phyloP scores from a whole-genome alignment of 768 basidiomycete genomes.

The Astraeus odoratus region DNA sequence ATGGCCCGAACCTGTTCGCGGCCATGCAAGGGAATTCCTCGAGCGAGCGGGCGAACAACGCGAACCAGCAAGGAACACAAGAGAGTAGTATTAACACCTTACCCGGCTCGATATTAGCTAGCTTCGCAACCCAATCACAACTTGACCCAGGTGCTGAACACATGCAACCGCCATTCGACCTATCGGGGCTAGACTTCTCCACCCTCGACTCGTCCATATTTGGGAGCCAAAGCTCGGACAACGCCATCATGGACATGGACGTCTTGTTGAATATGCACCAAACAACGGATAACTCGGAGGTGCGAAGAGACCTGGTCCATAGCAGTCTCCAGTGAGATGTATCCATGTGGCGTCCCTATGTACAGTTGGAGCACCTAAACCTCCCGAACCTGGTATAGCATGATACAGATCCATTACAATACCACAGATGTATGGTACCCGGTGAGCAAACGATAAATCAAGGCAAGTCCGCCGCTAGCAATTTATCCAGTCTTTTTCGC shows the following conservation, averaged over 20 bases:
- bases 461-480: slow-evolving; percentile 21
- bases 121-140: slow-evolving; percentile 32
- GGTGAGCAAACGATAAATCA: no score
- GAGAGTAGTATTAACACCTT: slow-evolving; percentile 29
- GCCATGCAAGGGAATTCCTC: slow-evolving; percentile 13
- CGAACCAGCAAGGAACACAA: slow-evolving; percentile 10
- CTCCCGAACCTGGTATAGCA: not conserved
- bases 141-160: slow-evolving; percentile 12
- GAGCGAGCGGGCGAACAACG: slow-evolving; percentile 12
- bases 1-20: slow-evolving; percentile 18
- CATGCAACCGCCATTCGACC: slow-evolving; percentile 36
- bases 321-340: not conserved
- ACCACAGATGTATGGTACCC: not conserved
- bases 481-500: slow-evolving; percentile 62
- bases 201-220: slow-evolving; percentile 40
- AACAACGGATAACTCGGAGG: slow-evolving; percentile 16
- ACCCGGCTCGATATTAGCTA: slow-evolving; percentile 36
- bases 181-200: slow-evolving; percentile 41
- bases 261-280: slow-evolving; percentile 42
- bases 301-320: slow-evolving; percentile 18
- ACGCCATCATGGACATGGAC: slow-evolving; percentile 50
- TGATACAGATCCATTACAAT: not conserved
- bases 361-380: not conserved
- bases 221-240: slow-evolving; percentile 30
- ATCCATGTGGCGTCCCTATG: not conserved